phyloP scores from a whole-genome alignment of 768 basidiomycete species.

The Amanita subjunquillea region DNA sequence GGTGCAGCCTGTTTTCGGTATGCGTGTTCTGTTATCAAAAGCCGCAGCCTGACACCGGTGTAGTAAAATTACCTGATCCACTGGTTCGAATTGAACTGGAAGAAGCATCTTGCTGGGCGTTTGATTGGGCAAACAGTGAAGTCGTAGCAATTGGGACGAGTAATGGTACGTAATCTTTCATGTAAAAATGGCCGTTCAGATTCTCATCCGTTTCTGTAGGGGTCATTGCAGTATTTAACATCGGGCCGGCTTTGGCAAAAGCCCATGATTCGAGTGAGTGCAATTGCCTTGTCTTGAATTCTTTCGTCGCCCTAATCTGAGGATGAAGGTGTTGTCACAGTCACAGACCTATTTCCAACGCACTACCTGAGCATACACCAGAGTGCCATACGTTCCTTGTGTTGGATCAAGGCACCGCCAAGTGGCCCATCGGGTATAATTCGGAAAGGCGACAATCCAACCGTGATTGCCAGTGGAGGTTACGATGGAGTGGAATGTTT shows the following conservation, averaged over 20 bases:
- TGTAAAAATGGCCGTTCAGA: not conserved
- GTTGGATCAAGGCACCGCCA: conserved; percentile 67
- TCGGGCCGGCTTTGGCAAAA: conserved; percentile 31
- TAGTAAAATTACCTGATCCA: conserved; percentile 56
- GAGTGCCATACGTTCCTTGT: conserved; percentile 64
- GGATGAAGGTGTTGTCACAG: conserved; percentile 14
- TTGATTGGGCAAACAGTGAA: conserved; percentile 90
- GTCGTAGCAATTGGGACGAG: conserved; percentile 75
- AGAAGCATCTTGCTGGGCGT: conserved; percentile 64
- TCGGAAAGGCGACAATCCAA: conserved; percentile 47
- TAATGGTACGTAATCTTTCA: conserved; percentile 44
- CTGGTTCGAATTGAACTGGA: conserved; percentile 64
- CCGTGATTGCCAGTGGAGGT: conserved; percentile 65
- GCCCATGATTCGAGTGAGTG: conserved; percentile 20
- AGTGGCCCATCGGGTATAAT: conserved; percentile 34
- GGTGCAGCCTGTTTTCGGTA: conserved; percentile 39
- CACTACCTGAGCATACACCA: conserved; percentile 71
- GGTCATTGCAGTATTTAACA: conserved; percentile 46
- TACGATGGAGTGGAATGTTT: conserved; percentile 73
- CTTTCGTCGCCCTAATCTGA: not conserved
- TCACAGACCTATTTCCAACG: conserved; percentile 47
- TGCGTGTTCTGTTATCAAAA: conserved; percentile 10
- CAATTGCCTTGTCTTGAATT: not conserved
- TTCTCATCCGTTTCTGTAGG: conserved; percentile 21
- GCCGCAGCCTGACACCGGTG: not conserved